Percentiles rank a stretch among this genome's conserved stretches.
These are phyloP conservation scores for Crithidia acanthocephali DNA, from an alignment of 208 protist genomes.

Conservation along the genomic window DNA sequence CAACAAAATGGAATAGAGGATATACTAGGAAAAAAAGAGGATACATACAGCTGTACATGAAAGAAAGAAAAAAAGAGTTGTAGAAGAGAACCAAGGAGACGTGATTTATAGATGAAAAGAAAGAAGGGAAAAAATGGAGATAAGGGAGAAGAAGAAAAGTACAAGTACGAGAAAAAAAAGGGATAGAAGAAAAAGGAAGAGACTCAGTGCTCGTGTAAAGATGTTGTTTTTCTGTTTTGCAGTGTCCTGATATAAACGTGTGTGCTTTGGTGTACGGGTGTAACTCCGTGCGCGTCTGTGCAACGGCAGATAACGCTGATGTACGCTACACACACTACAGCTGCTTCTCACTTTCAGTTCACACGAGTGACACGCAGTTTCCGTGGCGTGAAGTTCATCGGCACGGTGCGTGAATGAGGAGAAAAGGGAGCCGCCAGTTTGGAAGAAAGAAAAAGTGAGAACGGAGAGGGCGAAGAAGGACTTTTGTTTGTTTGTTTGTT, in stretches of 20 bases:
- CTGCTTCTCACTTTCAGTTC: background rate
- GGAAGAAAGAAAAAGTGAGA: background rate
- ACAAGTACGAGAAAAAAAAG: background rate
- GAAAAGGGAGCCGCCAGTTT: too few relatives aligned
- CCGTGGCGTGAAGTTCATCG: too few relatives aligned
- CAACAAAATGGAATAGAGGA: background rate
- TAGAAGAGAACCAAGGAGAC: background rate
- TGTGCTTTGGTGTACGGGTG: background rate
- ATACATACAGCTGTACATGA: conserved; percentile 24
- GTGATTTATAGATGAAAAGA: background rate
- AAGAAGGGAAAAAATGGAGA: background rate
- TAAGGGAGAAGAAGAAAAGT: background rate
- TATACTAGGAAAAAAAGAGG: background rate
- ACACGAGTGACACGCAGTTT: too few relatives aligned
- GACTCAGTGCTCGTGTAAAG: too few relatives aligned
- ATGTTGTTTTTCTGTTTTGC: too few relatives aligned
- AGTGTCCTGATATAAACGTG: background rate
- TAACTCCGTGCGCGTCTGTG: too few relatives aligned
- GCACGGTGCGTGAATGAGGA: background rate
- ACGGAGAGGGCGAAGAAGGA: background rate
- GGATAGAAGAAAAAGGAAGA: background rate
- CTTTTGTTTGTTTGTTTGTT: background rate
- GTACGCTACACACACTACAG: background rate
- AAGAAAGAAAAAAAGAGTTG: conserved; percentile 7
- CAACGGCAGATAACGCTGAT: background rate